Percentiles rank a stretch among this genome's conserved stretches.
Evolutionary conservation across 208 protist species (phyloP).

Genomic region (Trypanosoma platydactyli): DNA sequence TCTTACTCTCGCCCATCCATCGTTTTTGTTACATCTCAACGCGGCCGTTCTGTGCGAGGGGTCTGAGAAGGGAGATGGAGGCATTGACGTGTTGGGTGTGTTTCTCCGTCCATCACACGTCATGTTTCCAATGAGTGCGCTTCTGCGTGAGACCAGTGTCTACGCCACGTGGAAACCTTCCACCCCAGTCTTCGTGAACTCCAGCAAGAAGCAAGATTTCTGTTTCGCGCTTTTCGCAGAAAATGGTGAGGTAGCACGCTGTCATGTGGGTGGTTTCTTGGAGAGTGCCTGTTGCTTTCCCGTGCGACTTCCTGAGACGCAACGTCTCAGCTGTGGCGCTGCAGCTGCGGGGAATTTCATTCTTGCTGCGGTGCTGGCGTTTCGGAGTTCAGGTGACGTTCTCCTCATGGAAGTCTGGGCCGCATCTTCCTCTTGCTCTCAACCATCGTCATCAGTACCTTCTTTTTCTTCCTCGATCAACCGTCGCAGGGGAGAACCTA

Average conservation of each 20-base stretch:
- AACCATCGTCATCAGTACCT: no score
- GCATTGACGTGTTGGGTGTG: slow-evolving; percentile 26
- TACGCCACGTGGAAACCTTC: slow-evolving; percentile 1
- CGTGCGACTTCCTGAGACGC: not conserved
- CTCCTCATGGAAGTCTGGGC: slow-evolving; percentile 21
- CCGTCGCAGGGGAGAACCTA: not conserved
- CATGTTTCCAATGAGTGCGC: slow-evolving; percentile 26
- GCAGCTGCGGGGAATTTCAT: not conserved
- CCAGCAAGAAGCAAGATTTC: slow-evolving; percentile 13
- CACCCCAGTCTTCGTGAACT: not conserved
- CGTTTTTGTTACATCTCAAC: slow-evolving; percentile 26
- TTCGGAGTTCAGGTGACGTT: slow-evolving; percentile 16
- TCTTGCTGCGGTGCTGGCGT: slow-evolving; percentile 17
- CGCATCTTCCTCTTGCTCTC: not conserved
- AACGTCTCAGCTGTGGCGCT: slow-evolving; percentile 4
- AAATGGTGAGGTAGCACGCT: slow-evolving; percentile 27
- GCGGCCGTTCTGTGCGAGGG: not conserved
- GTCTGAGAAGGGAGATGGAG: not conserved
- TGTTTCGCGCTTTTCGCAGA: slow-evolving; percentile 26
- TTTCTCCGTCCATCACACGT: slow-evolving; percentile 29
- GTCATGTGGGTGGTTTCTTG: slow-evolving; percentile 29
- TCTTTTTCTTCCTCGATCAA: not conserved
- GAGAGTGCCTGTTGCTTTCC: slow-evolving; percentile 25
- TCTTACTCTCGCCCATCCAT: slow-evolving; percentile 35
- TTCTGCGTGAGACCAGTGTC: slow-evolving; percentile 23